Base-by-base conservation (phyloP, 768 basidiomycete genomes). In the Boletus barrowsii region DNA sequence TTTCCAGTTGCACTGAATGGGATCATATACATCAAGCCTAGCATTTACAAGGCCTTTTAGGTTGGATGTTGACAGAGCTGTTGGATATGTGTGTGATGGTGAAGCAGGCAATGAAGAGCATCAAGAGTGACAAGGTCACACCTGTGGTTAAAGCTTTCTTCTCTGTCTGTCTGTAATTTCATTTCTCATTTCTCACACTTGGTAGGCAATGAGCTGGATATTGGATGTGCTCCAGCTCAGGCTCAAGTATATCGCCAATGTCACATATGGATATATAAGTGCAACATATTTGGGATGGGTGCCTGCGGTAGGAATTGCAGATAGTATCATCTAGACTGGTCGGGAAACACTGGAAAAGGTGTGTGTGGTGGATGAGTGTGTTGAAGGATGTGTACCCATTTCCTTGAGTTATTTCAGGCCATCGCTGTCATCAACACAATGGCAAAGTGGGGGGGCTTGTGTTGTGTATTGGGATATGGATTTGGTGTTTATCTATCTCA, bases 251-350 rank as follows among this genome's bases (percentile, higher is more conserved):
- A 95, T 99, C 43, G 83, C 90, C 36, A 93, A 98, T 66, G 89
- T 91, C 39, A 98, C 93, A 0, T 98, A 99, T 63, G 96, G 97
- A 0, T 98, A 99, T 67, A 98, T 96, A 0, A 81, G 89, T 55
- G 97, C 97, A 3, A 88, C 90, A 1, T 97, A 86, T 65, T 98
- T 95, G 15, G 97, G 97, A 3, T 79, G 97, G 45, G 98, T 99
- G 97, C 97, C 97, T 22, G 93, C 91, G 10, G 95, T 98, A 18
- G 95, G 98, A 69, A 93, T 99, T 39, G 97, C 97, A 0, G 97
- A 99, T 63, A 93, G 93, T 53, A 98, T 98, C 61, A 96, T 99
- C 0, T 94, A 98, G 73, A 95, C 84, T 41, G 96, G 97, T 6
- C 79, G 97, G 39, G 95, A 98, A 72, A 98, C 93, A n/a, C n/a